phyloP scores from a whole-genome alignment of 2,329 filamentous ascomycete species.

The Pyricularia grisea region DNA sequence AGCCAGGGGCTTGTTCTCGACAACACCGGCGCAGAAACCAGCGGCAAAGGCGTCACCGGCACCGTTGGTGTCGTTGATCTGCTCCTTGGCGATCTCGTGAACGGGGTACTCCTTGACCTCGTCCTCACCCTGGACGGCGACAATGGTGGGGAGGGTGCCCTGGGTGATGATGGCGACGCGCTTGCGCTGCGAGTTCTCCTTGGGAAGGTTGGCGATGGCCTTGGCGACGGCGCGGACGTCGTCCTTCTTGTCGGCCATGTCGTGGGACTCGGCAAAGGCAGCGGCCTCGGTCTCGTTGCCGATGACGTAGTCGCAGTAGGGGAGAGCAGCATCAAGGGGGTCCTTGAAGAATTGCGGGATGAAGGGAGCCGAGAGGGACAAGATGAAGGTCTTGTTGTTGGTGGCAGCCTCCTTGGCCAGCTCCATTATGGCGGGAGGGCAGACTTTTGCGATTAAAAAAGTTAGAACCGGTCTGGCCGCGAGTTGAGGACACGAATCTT shows the following conservation, averaged over 20 bases:
- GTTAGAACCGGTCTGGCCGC: neutral
- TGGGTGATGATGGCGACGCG: constrained; percentile 90
- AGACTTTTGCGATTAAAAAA: constrained; percentile 44
- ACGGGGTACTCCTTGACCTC: constrained; percentile 72
- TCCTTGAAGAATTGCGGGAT: constrained; percentile 98
- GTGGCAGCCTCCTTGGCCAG: constrained; percentile 82
- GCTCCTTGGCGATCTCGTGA: constrained; percentile 62
- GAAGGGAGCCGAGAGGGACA: constrained; percentile 92
- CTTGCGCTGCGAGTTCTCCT: constrained; percentile 79
- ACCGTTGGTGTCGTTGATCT: constrained; percentile 95
- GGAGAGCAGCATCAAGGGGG: constrained; percentile 71
- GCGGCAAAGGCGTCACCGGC: constrained; percentile 96
- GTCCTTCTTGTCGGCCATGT: constrained; percentile 49
- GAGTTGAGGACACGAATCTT: neutral
- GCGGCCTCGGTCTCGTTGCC: constrained; percentile 95
- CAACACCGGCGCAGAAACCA: constrained; percentile 82
- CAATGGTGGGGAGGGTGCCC: constrained; percentile 81
- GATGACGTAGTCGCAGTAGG: constrained; percentile 93
- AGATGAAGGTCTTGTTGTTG: constrained; percentile 84
- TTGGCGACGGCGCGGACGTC: constrained; percentile 80
- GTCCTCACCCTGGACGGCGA: constrained; percentile 64
- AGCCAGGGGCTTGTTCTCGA: constrained; percentile 73
- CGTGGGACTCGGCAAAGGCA: constrained; percentile 76
- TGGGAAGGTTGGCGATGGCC: constrained; percentile 77
- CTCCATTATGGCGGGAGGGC: constrained; percentile 79